Evolutionary conservation across 2,329 filamentous ascomycete genomes (phyloP), one percentile per base, ranked within the genome.

Genomic region (Cordyceps tenuipes): DNA sequence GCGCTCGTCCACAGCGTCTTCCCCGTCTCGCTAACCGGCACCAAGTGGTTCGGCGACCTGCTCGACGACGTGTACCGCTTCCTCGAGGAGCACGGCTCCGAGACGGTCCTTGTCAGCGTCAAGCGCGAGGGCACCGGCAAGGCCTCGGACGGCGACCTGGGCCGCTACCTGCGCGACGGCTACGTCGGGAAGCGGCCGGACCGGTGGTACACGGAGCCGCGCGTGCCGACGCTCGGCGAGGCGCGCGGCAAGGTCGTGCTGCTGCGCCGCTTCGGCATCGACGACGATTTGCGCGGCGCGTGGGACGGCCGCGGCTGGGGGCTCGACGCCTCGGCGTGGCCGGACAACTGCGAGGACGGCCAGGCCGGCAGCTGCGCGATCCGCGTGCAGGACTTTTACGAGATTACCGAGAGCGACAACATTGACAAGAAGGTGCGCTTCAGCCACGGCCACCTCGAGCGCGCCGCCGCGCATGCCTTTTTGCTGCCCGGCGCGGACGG

Each of bases 321-420:
- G 48, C 79, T 88, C 51, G 83, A 88, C 69, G 84, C 79, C 23
- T 79, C 82, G 63, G 71, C 71, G 54, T 97, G 93, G 93, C 90
- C 89, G 0, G 89, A 97, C 75, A 97, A 97, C 75, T 90, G 89
- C 63, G 85, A 88, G 36, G 85, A 95, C 68, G 87, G 89, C 60
- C 79, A 78, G 39, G 82, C 83, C 9, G 86, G 85, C 67, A 91
- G 90, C 3, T 79, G 86, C 64, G 84, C 47, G 17, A 55, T 97
- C 62, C 86, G 89, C 64, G 86, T 97, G 47, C 94, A 97, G 76
- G 94, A 97, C 76, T 97, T 93, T 73, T 97, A 95, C 79, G 91
- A 95, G 69, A 85, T 99, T 39, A 76, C 87, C 50, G 84, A 91
- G 72, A 85, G 82, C 23, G 77, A 83, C 62, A 88, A 87, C 66